Base-by-base conservation (phyloP, 169 alveolate genomes). In the Theileria equi region DNA sequence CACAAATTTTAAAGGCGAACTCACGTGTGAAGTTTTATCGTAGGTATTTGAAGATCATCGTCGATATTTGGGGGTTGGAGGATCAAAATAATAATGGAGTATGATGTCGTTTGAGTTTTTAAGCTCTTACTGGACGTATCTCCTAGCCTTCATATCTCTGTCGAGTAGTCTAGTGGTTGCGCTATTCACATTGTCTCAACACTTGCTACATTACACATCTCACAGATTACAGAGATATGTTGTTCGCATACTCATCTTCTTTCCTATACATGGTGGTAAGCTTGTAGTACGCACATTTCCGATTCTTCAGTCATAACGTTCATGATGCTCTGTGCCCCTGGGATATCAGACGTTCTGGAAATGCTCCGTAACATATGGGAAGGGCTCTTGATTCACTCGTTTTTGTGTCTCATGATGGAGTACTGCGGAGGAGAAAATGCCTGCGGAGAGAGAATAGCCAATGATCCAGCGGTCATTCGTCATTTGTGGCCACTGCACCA, bases 331-430 rank as follows among this genome's bases (percentile, higher is more conserved):
- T 26, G 55, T 21, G 17, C 49, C 35, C 84, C 84, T 8, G 35
- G 63, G 41, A 13, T 74, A 38, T 48, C 26, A 34, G 80, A 74
- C 47, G 34, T 74, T 17, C 59, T 74, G 64, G 59, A 53, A 44
- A 74, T 74, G 84, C 71, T 77, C 25, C 44, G 86, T 26, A 67
- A 77, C 54, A 53, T 66, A 19, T 77, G 86, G 80, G 86, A 77
- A 41, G 86, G 81, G 38, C 62, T 77, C 34, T 55, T 67, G 13
- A 77, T 77, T 19, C 81, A 77, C 41, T 77, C 86, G 16, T 77
- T 77, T 47, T 45, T 77, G 32, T 77, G 78, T 34, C 61, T 77
- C 11, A 67, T 77, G 82, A 44, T 77, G 81, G 86, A 77, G 57
- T 77, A 77, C 70, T 77, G 86, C 43, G 86, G 86, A 3, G 86